A percentile compares a stretch with the other conserved stretches of the same genome.
Evolutionary conservation across 352 stramenopile genomes (phyloP).

Genomic region (Phytopythium aichiense): DNA sequence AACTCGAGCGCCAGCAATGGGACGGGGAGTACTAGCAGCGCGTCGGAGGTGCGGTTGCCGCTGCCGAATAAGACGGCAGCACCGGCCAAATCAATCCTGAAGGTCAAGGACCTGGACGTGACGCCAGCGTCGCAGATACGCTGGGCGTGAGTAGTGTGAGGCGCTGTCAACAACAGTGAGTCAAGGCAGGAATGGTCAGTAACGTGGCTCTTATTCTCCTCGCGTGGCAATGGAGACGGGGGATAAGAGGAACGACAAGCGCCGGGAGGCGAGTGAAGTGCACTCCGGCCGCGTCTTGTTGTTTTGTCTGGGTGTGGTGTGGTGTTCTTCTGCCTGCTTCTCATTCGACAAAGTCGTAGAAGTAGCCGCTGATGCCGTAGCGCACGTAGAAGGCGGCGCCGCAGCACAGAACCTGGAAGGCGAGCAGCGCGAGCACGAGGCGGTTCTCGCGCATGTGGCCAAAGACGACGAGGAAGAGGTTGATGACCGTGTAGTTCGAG

Average conservation of each 20-base stretch:
- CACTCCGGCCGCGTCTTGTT: background rate
- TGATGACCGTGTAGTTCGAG: constrained; percentile 89
- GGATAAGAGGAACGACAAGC: background rate
- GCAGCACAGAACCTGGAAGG: constrained; percentile 75
- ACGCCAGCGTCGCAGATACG: constrained; percentile 29
- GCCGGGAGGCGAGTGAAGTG: background rate
- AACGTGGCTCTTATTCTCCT: background rate
- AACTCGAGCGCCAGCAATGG: background rate
- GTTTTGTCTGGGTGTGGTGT: background rate
- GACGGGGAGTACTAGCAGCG: background rate
- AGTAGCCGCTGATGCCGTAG: constrained; percentile 82
- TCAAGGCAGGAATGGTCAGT: background rate
- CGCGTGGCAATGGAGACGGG: background rate
- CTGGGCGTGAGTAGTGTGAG: constrained; percentile 21
- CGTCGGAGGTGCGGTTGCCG: constrained; percentile 15
- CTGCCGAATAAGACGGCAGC: constrained; percentile 34
- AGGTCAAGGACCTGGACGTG: constrained; percentile 30
- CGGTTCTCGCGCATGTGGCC: constrained; percentile 78
- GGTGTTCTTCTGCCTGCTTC: no score
- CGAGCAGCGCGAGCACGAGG: constrained; percentile 61
- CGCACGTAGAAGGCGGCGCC: constrained; percentile 78
- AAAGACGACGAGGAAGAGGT: constrained; percentile 82
- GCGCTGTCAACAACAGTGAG: background rate
- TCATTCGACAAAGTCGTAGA: constrained; percentile 84
- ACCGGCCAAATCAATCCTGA: constrained; percentile 60